Evolutionary conservation across 2,329 filamentous ascomycete genomes (phyloP).

Genomic region (Paecilomyces sp.): DNA sequence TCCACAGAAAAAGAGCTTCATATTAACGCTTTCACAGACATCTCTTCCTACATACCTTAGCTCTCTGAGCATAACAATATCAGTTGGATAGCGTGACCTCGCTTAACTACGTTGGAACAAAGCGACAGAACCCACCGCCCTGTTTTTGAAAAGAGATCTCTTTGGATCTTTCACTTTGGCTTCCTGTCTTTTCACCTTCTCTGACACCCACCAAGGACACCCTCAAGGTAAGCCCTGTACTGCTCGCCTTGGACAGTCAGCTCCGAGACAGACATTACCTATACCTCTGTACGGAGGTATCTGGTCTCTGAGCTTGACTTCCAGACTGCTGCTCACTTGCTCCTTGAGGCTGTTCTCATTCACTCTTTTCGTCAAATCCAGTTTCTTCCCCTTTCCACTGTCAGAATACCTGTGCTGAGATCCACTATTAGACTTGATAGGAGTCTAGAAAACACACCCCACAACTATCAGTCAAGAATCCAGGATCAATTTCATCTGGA

Average conservation of each 20-base stretch:
- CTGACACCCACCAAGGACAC: not conserved
- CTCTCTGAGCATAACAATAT: too few relatives aligned
- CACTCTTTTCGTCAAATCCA: not conserved
- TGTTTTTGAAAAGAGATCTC: not conserved
- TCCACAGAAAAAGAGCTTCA: not conserved
- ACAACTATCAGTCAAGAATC: not conserved
- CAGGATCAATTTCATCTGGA: not conserved
- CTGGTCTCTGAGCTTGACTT: not conserved
- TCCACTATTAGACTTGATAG: not conserved
- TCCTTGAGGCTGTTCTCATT: not conserved
- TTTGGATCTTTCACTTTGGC: not conserved
- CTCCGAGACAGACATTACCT: too few relatives aligned
- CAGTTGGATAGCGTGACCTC: not conserved
- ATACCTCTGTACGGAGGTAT: not conserved
- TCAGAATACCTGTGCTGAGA: not conserved
- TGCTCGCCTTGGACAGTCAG: not conserved
- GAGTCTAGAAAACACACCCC: not conserved
- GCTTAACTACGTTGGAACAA: not conserved
- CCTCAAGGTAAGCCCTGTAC: not conserved
- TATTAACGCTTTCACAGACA: not conserved
- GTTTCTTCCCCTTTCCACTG: not conserved
- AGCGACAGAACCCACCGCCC: not conserved
- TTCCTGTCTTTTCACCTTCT: not conserved
- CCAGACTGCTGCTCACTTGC: not conserved
- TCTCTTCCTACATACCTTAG: too few relatives aligned